Conservation (phyloP, 768 basidiomycete genomes). For the Kwoniella dejecticola region DNA sequence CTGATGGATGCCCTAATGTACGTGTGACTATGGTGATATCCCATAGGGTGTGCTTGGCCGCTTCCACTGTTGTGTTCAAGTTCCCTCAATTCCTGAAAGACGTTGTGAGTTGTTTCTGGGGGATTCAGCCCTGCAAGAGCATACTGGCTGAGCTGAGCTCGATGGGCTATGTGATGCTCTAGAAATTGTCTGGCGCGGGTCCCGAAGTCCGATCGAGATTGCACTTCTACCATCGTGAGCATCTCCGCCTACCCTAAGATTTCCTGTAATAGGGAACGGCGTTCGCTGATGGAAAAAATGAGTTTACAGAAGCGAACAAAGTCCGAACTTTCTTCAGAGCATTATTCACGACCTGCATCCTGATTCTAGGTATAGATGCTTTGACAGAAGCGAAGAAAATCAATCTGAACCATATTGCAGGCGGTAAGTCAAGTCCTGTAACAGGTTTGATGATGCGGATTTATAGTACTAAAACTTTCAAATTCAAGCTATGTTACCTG, state of each 20-base stretch:
- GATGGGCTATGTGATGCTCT: too few species aligned
- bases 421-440: too few species aligned
- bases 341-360: slow-evolving; percentile 20
- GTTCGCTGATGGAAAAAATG: background rate
- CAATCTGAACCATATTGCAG: slow-evolving; percentile 19
- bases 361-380: slow-evolving; percentile 35
- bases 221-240: slow-evolving; percentile 45
- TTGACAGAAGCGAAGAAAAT: slow-evolving; percentile 27
- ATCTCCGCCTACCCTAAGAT: too few species aligned
- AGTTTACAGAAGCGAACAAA: slow-evolving; percentile 36
- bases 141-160: background rate
- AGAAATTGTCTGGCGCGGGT: slow-evolving; percentile 41
- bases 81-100: slow-evolving; percentile 41
- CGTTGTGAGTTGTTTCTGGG: slow-evolving; percentile 30
- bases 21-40: too few species aligned
- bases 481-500: too few species aligned
- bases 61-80: slow-evolving; percentile 29
- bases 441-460: too few species aligned
- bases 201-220: slow-evolving; percentile 43
- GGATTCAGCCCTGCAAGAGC: background rate
- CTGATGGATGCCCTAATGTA: too few species aligned
- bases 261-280: too few species aligned
- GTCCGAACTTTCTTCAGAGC: slow-evolving; percentile 39
- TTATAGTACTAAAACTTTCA: too few species aligned
- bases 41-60: slow-evolving; percentile 24